Base-by-base conservation (phyloP, 2,329 filamentous ascomycete genomes). In the Cyanodermella asteris region DNA sequence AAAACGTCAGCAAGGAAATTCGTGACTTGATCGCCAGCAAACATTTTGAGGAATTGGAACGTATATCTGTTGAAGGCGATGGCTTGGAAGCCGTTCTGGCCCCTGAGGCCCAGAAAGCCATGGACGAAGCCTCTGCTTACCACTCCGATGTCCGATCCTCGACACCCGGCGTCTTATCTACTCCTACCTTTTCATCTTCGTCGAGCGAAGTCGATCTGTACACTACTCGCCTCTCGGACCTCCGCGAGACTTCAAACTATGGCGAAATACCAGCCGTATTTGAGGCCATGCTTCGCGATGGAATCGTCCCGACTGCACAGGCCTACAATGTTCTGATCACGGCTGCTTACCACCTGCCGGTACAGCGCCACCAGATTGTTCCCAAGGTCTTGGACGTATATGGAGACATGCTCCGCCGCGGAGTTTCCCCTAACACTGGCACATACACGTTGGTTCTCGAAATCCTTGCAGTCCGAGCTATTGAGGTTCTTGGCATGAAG, bases 351-450 rank as follows among this genome's bases (percentile, higher is more conserved):
- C 64, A 78, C 37, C 63, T 93, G 11, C 77, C 82, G 6, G 59
- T 61, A 13, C 72, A 77, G 46, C 75, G 72, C 47, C 73, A 74
- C 27, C 75, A 90, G 51, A 69, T 87, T 26, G 77, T 91, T 9
- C 73, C 80, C 32, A 91, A 91, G 54, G 81, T 80, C 5, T 61
- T 94, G 26, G 82, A 91, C 52, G 76, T 97, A 26, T 97, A 94
- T 47, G 74, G 81, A 10, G 82, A 94, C 45, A 94, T 97, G 87
- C 68, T 91, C 37, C 70, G 73, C 35, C 74, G 82, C 35, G 73
- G 72, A 37, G 72, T 94, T 13, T 54, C 64, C 12, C 82, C 84
- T 6, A 73, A 93, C 44, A 69, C 71, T 27, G 66, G 75, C 29
- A 94, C 84, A 0, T 94, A 91, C 50, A 70, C 80, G 42, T 81